Conservation (phyloP, 257 asterid species). For the Cynanchum wilfordii region DNA sequence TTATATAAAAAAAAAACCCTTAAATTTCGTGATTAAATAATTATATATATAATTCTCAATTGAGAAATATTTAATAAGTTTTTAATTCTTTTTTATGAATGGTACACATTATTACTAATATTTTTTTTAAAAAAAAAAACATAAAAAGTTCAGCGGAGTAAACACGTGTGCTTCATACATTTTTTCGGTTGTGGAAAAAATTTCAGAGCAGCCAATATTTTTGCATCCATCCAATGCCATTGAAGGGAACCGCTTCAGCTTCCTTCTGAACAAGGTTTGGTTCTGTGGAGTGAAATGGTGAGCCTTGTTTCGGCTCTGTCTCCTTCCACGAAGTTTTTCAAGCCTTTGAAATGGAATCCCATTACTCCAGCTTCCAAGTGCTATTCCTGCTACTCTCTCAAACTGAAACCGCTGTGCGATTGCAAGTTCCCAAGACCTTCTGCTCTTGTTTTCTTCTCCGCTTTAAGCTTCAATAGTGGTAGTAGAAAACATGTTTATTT, state of each 20-base stretch:
- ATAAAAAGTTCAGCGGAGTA: too few relatives aligned
- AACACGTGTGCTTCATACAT: too few relatives aligned
- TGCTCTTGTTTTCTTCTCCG: conserved; percentile 1
- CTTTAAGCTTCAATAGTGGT: conserved; percentile 12
- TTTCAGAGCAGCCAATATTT: background rate
- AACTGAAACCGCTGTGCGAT: conserved; percentile 12
- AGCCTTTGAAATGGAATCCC: conserved; percentile 27
- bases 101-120: too few relatives aligned
- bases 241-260: background rate
- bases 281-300: conserved; percentile 34
- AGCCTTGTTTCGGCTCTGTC: conserved; percentile 38
- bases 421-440: background rate
- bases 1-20: too few relatives aligned
- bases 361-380: conserved; percentile 7
- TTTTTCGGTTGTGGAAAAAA: background rate
- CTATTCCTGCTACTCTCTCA: background rate
- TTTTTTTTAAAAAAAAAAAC: too few relatives aligned
- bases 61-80: too few relatives aligned
- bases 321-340: conserved; percentile 37
- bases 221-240: conserved; percentile 2
- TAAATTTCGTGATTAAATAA: too few relatives aligned
- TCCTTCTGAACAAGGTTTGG: background rate
- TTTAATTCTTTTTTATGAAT: too few relatives aligned
- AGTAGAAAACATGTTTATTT: background rate
- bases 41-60: too few relatives aligned